Conservation (phyloP, 805 yeast species). For the Barnettozyma vustinii region DNA sequence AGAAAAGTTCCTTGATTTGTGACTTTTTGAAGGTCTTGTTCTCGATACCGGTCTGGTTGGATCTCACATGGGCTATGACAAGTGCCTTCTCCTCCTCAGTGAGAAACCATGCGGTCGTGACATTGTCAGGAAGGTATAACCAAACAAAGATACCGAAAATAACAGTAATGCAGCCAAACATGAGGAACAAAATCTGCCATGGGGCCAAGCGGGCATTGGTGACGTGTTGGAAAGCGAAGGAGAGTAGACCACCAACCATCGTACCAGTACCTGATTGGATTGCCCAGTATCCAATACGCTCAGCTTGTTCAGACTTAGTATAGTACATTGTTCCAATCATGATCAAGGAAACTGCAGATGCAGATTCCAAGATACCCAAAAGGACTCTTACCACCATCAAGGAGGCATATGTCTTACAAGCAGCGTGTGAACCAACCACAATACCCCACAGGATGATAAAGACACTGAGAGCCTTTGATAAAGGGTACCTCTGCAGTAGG, state of each 20-base stretch:
- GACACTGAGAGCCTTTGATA: constrained; percentile 41
- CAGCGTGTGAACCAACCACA: constrained; percentile 41
- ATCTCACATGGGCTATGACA: constrained; percentile 35
- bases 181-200: constrained; percentile 54
- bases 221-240: constrained; percentile 49
- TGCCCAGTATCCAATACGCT: constrained; percentile 48
- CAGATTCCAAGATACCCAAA: constrained; percentile 48
- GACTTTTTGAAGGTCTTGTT: constrained; percentile 34
- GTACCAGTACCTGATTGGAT: constrained; percentile 45
- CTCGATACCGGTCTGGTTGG: constrained; percentile 42
- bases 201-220: constrained; percentile 33
- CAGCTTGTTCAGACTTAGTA: constrained; percentile 42
- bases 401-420: constrained; percentile 43
- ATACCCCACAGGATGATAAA: constrained; percentile 47
- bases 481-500: constrained; percentile 44
- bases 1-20: constrained; percentile 37
- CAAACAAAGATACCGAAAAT: constrained; percentile 39
- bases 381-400: constrained; percentile 46
- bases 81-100: constrained; percentile 32
- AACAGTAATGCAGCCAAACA: constrained; percentile 47
- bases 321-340: constrained; percentile 56
- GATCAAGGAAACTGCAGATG: constrained; percentile 46
- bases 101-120: constrained; percentile 28
- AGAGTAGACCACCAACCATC: constrained; percentile 37
- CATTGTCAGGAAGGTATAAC: constrained; percentile 44